Conservation (phyloP, 2,329 filamentous ascomycete species). For the Nothopassalora personata region DNA sequence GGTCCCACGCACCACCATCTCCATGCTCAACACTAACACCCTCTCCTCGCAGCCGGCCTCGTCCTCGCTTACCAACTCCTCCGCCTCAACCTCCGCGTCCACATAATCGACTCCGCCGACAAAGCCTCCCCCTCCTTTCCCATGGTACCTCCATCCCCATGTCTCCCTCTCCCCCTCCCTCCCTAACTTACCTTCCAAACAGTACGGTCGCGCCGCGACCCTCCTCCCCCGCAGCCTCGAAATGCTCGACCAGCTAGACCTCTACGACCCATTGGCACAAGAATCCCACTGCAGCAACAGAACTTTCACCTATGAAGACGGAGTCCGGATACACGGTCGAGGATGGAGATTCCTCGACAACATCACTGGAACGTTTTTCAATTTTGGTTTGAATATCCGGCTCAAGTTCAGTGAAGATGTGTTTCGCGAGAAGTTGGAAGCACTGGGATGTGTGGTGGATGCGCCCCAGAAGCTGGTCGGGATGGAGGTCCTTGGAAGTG, state of each 20-base stretch:
- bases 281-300: constrained; percentile 47
- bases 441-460: constrained; percentile 34
- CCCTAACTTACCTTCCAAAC: too few relatives aligned
- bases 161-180: too few relatives aligned
- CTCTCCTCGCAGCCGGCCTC: constrained; percentile 23
- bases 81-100: constrained; percentile 38
- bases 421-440: constrained; percentile 39
- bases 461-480: constrained; percentile 36
- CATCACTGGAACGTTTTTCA: constrained; percentile 39
- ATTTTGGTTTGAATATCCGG: constrained; percentile 50
- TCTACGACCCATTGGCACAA: constrained; percentile 48
- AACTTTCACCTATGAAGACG: constrained; percentile 47
- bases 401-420: constrained; percentile 54
- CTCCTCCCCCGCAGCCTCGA: constrained; percentile 49
- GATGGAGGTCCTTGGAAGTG: constrained; percentile 34
- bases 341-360: constrained; percentile 38
- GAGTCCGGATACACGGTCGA: constrained; percentile 31
- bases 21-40: not conserved
- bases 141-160: constrained; percentile 11
- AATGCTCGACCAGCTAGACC: constrained; percentile 49
- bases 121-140: constrained; percentile 43
- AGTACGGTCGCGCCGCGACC: constrained; percentile 50
- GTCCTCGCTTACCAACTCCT: constrained; percentile 45
- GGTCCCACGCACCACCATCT: too few relatives aligned
- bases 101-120: constrained; percentile 46